Evolutionary conservation across 371 early-diverging fungal species (phyloP).

Genomic region (Saksenaea vasiformis): DNA sequence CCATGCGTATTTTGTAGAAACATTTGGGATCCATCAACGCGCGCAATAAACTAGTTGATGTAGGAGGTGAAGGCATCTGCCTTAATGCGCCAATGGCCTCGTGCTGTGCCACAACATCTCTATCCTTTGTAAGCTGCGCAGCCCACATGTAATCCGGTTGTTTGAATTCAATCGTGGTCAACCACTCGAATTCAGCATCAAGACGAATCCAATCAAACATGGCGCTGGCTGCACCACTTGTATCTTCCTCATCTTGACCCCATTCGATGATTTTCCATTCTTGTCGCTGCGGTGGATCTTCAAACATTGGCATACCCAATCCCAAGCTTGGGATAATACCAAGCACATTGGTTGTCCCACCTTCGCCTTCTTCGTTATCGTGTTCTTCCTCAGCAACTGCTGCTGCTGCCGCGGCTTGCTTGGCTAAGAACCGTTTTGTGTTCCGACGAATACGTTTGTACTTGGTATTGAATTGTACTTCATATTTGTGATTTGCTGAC

Average conservation of each 20-base stretch:
- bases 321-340: slow-evolving; percentile 59
- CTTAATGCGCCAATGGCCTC: slow-evolving; percentile 81
- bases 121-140: slow-evolving; percentile 90
- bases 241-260: slow-evolving; percentile 81
- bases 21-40: slow-evolving; percentile 82
- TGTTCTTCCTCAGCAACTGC: slow-evolving; percentile 73
- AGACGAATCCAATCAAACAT: slow-evolving; percentile 97
- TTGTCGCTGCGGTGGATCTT: slow-evolving; percentile 67
- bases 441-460: slow-evolving; percentile 92
- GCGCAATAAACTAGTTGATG: slow-evolving; percentile 75
- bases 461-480: slow-evolving; percentile 94
- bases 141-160: slow-evolving; percentile 98
- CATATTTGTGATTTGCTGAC: slow-evolving; percentile 72
- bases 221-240: slow-evolving; percentile 64
- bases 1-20: slow-evolving; percentile 93
- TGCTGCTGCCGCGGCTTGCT: slow-evolving; percentile 79
- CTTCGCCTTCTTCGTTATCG: slow-evolving; percentile 60
- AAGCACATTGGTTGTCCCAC: slow-evolving; percentile 43
- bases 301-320: slow-evolving; percentile 71
- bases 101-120: slow-evolving; percentile 95
- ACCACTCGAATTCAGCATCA: slow-evolving; percentile 96
- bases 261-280: slow-evolving; percentile 82
- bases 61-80: slow-evolving; percentile 65
- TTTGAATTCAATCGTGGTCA: slow-evolving; percentile 85
- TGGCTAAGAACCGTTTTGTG: slow-evolving; percentile 79